Evolutionary conservation across 306 rosid genomes (phyloP), one percentile per base, ranked within the genome.

Genomic region (Glycine latifolia): DNA sequence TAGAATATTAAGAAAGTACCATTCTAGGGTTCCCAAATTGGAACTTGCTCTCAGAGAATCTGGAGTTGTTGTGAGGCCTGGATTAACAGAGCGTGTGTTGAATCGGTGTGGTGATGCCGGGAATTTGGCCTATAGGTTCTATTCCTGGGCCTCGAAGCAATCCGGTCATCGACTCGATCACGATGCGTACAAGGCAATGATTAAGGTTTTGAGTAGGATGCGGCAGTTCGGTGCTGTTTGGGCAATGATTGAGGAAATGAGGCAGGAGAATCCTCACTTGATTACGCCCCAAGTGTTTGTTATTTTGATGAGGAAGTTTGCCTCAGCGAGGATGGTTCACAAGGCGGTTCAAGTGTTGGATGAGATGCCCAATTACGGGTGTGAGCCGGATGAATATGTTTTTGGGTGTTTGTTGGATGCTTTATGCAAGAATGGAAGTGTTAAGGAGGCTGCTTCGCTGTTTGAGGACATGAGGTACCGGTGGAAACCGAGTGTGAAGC

Each of bases 401-500:
- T 94, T 94, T 61, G 97, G 93, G 35, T 94, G 98, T 79, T 54
- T 92, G 79, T 87, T 94, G 62, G 98, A 94, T 81, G 98, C 97
- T 1, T 73, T 94, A 86, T 94, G 98, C 77, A 94, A 94, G 81
- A 94, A 92, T 77, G 96, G 94, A 8, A 86, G 88, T 50, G 88
- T 92, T 20, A 94, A 88, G 56, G 94, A 94, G 80, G 94, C 96
- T 2, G 97, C 96, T 73, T 84, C 85, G 2, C 77, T 92, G 63
- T 94, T 92, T 78, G 97, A 92, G 82, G 98, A 94, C 75, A 89
- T 91, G 92, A 79, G 93, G 59, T 74, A 80, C 69, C 79, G 83
- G 54, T 92, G 92, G 82, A 74, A 56, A 4, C 93, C 97, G 1
- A 87, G 83, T 54, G 60, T 89, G 52, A 88, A 75, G 79, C 96